Evolutionary conservation across 169 alveolate species (phyloP).

Genomic region (Perkinsus marinus): DNA sequence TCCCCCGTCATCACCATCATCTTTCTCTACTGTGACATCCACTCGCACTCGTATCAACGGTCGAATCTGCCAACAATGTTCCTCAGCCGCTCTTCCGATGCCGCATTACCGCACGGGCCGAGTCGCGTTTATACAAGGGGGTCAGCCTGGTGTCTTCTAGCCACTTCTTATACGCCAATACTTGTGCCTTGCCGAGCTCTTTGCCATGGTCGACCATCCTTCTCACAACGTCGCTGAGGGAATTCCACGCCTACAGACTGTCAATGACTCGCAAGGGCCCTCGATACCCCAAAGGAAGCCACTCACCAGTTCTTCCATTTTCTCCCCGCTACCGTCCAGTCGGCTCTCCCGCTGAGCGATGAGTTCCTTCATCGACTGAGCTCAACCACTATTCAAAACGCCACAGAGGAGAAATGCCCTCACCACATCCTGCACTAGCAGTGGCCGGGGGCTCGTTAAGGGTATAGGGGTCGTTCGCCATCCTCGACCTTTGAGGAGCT

Average conservation of each 20-base stretch:
- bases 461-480: conserved; percentile 52
- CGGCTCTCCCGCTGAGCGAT: neutral
- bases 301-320: neutral
- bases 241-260: neutral
- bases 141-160: neutral
- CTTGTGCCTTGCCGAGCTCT: neutral
- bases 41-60: neutral
- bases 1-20: neutral
- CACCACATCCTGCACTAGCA: conserved; percentile 12
- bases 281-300: neutral
- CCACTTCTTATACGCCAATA: neutral
- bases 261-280: neutral
- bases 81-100: neutral
- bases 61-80: neutral
- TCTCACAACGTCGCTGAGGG: neutral
- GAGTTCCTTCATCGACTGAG: neutral
- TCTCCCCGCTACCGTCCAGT: neutral
- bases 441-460: conserved; percentile 50
- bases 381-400: neutral
- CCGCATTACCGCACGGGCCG: neutral
- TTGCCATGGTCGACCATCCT: neutral
- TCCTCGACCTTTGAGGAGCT: conserved; percentile 35
- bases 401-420: neutral
- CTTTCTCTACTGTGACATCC: neutral
- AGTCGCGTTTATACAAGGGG: neutral